These are phyloP conservation scores for Coelastrella sp. DNA, from an alignment of 139 green algal species.

Conservation along the genomic window DNA sequence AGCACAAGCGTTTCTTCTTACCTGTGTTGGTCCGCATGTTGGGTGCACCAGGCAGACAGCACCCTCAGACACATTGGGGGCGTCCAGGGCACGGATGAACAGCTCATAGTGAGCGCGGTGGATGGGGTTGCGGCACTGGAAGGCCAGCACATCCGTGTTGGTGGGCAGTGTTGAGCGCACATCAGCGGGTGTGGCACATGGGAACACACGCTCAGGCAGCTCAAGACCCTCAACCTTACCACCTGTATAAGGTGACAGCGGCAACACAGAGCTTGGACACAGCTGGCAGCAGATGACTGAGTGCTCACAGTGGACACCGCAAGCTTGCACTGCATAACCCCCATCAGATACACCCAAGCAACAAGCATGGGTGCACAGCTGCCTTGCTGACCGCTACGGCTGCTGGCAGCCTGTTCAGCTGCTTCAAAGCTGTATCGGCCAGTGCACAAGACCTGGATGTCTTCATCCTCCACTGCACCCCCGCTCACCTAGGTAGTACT, in stretches of 20 bases:
- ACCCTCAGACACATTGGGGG: slow-evolving; percentile 78
- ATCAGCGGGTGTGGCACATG: slow-evolving; percentile 79
- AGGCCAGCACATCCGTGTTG: slow-evolving; percentile 79
- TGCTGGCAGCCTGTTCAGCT: too few relatives aligned
- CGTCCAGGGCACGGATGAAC: slow-evolving; percentile 87
- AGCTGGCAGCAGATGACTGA: background rate
- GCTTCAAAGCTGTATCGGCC: too few relatives aligned
- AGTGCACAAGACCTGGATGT: too few relatives aligned
- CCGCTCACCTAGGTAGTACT: slow-evolving; percentile 80
- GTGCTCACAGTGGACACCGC: background rate
- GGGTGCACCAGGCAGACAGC: slow-evolving; percentile 89
- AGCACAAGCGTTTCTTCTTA: slow-evolving; percentile 7
- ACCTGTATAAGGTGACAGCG: slow-evolving; percentile 11
- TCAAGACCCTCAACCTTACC: slow-evolving; percentile 82
- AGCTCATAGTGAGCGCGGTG: slow-evolving; percentile 93
- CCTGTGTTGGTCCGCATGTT: slow-evolving; percentile 88
- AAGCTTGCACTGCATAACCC: too few relatives aligned
- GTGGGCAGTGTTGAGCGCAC: slow-evolving; percentile 78
- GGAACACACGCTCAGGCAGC: slow-evolving; percentile 86
- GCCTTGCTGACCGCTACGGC: too few relatives aligned
- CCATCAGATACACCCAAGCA: too few relatives aligned
- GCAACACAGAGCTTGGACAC: background rate
- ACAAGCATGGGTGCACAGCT: too few relatives aligned
- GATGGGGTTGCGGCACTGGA: slow-evolving; percentile 91
- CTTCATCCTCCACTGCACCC: too few relatives aligned